Conservation (phyloP, 768 basidiomycete species). For the Podaxis rugospora region DNA sequence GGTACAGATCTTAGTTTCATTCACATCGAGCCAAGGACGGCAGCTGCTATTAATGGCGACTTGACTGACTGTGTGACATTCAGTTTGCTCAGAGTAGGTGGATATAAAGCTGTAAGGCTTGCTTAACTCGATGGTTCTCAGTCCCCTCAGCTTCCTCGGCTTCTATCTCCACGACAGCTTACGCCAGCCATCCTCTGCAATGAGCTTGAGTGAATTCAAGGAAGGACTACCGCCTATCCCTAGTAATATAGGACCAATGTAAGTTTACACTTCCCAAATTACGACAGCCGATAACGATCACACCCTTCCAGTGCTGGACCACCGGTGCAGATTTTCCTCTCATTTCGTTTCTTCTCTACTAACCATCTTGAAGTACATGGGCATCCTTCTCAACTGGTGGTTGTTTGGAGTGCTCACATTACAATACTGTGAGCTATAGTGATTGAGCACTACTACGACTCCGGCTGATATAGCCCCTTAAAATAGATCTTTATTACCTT, state of each 20-base stretch:
- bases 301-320: background rate
- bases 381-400: conserved; percentile 10
- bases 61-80: background rate
- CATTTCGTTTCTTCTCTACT: no score
- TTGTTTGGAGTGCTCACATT: conserved; percentile 4
- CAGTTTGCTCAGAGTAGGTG: background rate
- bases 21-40: background rate
- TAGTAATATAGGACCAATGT: conserved; percentile 4
- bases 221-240: background rate
- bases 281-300: background rate
- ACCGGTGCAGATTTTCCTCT: background rate
- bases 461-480: background rate
- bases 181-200: background rate
- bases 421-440: background rate
- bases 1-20: background rate
- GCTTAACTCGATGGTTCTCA: background rate
- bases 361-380: background rate
- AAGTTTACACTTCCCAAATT: background rate
- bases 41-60: background rate
- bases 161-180: background rate
- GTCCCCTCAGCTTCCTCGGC: background rate
- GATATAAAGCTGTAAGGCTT: background rate
- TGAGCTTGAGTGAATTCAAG: background rate
- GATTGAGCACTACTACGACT: background rate
- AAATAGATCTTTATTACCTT: conserved; percentile 3